phyloP scores from a whole-genome alignment of 1,139 yeast genomes.

The Sugiyamaella xylanicola region DNA sequence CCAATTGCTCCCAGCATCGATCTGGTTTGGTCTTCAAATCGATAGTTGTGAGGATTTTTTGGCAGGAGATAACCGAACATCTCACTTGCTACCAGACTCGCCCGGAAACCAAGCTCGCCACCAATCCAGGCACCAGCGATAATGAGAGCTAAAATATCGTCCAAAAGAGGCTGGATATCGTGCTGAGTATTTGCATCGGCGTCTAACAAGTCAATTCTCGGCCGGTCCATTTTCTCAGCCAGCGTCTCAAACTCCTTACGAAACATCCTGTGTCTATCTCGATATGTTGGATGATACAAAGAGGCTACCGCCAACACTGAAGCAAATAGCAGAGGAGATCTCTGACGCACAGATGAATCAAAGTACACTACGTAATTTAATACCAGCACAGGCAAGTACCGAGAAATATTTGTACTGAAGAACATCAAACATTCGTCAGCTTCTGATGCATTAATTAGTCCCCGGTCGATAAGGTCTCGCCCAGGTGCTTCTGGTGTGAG shows the following conservation, averaged over 20 bases:
- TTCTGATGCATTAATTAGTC: slow-evolving; percentile 22
- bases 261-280: slow-evolving; percentile 26
- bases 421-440: slow-evolving; percentile 29
- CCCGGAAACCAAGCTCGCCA: slow-evolving; percentile 33
- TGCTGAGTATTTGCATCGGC: slow-evolving; percentile 6
- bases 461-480: slow-evolving; percentile 19
- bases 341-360: slow-evolving; percentile 25
- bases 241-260: slow-evolving; percentile 28
- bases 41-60: slow-evolving; percentile 18
- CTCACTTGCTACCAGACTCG: slow-evolving; percentile 32
- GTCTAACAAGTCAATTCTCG: slow-evolving; percentile 13
- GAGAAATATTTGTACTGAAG: slow-evolving; percentile 30
- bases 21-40: slow-evolving; percentile 20
- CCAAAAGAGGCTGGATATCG: slow-evolving; percentile 21
- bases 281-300: slow-evolving; percentile 29
- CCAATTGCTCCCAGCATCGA: slow-evolving; percentile 33
- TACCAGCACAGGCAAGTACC: slow-evolving; percentile 33
- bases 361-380: slow-evolving; percentile 30
- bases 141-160: slow-evolving; percentile 29
- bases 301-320: slow-evolving; percentile 33
- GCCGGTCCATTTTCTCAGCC: slow-evolving; percentile 18
- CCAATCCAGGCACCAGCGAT: slow-evolving; percentile 36
- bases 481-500: slow-evolving; percentile 11
- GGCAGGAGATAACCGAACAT: slow-evolving; percentile 31
- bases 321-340: slow-evolving; percentile 31